A percentile compares a stretch with the other conserved stretches of the same genome.
Evolutionary conservation across 2,329 filamentous ascomycete genomes (phyloP).

Genomic region (Aurifilum marmelostoma): DNA sequence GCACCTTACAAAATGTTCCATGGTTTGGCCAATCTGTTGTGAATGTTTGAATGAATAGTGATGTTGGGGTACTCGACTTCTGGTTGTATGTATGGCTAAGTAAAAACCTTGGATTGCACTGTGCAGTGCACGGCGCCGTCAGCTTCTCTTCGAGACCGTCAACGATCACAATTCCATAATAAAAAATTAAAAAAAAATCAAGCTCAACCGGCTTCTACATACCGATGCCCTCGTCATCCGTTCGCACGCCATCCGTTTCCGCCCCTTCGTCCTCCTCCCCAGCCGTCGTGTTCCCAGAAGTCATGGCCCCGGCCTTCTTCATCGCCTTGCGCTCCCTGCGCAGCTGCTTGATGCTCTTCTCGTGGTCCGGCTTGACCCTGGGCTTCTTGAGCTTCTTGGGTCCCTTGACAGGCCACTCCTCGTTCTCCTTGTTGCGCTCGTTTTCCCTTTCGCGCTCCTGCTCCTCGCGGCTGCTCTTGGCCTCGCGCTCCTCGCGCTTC

Average conservation of each 20-base stretch:
- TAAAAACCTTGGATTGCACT: no score
- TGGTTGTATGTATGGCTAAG: background rate
- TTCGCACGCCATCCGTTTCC: background rate
- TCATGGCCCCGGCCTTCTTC: background rate
- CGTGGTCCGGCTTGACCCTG: conserved; percentile 1
- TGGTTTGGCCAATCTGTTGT: no score
- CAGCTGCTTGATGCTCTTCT: conserved; percentile 18
- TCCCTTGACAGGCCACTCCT: background rate
- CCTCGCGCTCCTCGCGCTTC: background rate
- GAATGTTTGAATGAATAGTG: no score
- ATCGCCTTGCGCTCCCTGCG: background rate
- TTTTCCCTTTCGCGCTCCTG: conserved; percentile 40
- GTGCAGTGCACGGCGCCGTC: background rate
- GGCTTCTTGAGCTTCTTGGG: conserved; percentile 10
- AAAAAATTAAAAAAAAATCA: no score
- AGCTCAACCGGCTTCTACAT: background rate
- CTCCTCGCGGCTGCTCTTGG: background rate
- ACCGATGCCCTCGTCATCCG: background rate
- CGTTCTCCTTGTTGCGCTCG: conserved; percentile 15
- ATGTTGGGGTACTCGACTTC: no score
- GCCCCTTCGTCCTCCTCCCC: background rate
- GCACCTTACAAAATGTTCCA: no score
- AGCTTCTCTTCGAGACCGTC: no score
- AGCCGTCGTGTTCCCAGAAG: background rate
- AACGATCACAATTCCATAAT: no score